Evolutionary conservation across 2,329 filamentous ascomycete species (phyloP), one percentile per base, ranked within the genome.

Genomic region (Colletotrichum chlorophyti): DNA sequence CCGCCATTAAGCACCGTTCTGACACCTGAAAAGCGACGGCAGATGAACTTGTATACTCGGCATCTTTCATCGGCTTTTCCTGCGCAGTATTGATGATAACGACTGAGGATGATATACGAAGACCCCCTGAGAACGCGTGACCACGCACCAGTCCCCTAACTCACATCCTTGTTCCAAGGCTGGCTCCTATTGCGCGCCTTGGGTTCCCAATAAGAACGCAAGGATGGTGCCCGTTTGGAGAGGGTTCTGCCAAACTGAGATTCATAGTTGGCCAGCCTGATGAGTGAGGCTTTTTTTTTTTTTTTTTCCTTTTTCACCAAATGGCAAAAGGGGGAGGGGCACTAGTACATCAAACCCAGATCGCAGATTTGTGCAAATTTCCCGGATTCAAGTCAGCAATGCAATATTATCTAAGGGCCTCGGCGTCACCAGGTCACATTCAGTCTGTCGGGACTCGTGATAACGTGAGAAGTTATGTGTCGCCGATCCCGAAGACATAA

Each of bases 41-140:
- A 70, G 77, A 81, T n/a, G 41, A 82, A 82, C 62, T n/a, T n/a
- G n/a, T n/a, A n/a, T n/a, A n/a, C 69, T 83, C n/a, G 78, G 77
- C 3, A 78, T 83, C 4, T 82, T 83, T 59, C n/a, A n/a, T 76
- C 75, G 1, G 76, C n/a, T n/a, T n/a, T 80, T 1, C 65, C 73
- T 50, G 70, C 76, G 52, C 72, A 79, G 71, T 78, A 68, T 45
- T 12, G 14, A 24, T 5, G 6, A 29, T 6, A 26, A 35, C 21
- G 3, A 45, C 38, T 17, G 43, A 34, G 12, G 8, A 8, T 3
- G 17, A 6, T 23, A 4, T 21, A 21, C n/a, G 29, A 7, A 70
- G 66, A 65, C 68, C 0, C 68, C 69, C n/a, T 70, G 68, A 63
- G 68, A 66, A 24, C 68, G 68, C 40, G 45, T 69, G 55, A 66